Evolutionary conservation across 495 filamentous ascomycete genomes (phyloP), one percentile per base, ranked within the genome.

Genomic region (Rostrohypoxylon terebratum): DNA sequence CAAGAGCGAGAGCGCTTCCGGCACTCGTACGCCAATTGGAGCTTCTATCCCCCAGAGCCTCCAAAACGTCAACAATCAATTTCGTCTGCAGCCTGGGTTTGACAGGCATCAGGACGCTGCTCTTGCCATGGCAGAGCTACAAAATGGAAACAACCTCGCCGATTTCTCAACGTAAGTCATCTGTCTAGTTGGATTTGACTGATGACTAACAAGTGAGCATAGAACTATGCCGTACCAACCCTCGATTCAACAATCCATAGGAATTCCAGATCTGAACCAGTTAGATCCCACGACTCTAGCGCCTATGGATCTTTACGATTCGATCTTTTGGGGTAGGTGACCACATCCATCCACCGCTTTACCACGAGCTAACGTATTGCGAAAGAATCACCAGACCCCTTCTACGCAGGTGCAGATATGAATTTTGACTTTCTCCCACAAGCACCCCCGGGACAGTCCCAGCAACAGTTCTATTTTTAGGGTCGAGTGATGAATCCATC

Each of bases 241-340:
- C 3, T 54, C 79, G 2, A 70, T 84, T 40, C 78, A 83, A 53
- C 77, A 71, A 21, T 20, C 68, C 5, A 55, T 72, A 45, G 69
- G 64, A 11, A 55, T 84, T 36, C 60, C 80, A 0, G 83, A 83
- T n/a, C 51, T 85, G 31, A 55, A 73, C 23, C 75, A 77, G 13
- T 80, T 84, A 20, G 84, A 85, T 59, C 83, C 82, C 9, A 71
- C 79, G 5, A 74, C 78, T 20, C 84, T 87, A 80, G 85, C 85
- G 7, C 85, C 86, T 4, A 84, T 88, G 84, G 86, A 88, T 23
- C 77, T 88, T 16, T 88, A 87, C 68, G 85, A 88, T 69, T 86
- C 84, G 3, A 88, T 88, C 45, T 88, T 87, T 59, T 87, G 85
- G 84, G 86, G 86, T 88, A 71, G 76, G 85, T 77, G 21, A 21